Base-by-base conservation (phyloP, 331 rosid genomes). In the Dryas integrifolia region DNA sequence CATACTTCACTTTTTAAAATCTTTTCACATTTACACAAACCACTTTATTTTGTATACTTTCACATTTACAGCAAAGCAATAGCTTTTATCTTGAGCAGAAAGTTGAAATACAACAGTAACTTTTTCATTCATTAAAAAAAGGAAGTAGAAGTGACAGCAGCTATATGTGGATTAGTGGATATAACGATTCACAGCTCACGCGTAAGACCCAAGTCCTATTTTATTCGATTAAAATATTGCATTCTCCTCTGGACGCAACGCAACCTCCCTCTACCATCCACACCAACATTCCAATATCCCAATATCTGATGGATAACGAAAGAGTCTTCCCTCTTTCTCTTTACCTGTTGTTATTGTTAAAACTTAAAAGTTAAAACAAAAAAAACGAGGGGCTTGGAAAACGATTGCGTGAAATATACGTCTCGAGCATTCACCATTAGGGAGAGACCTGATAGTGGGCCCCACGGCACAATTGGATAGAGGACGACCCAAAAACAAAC, bases 391-490 rank as follows among this genome's bases (percentile, higher is more conserved):
- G 35, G 35, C 35, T 30, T 68, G 35, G 61, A 68, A 40, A 5
- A 0, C 4, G 52, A 69, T 69, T 1, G 65, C 57, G 76, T 67
- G 76, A 55, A 69, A 47, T 4, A 30, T 69, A 70, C 69, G 69
- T 51, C 4, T 58, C 14, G 40, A 71, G 70, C 80, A 65, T 69
- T 65, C 21, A 9, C 74, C 30, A 43, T 55, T 46, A 30, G 16
- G 2, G 40, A 21, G 50, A 15, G 43, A 7, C 8, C 12, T 1
- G 16, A 18, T 24, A 1, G 6, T 81, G 76, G 81, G 76, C 35
- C 82, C 82, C 63, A 61, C 59, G 4, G 9, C 16, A 1, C 14
- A 58, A 81, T 49, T 35, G 64, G 80, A 77, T 67, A 76, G 14
- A 68, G 76, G 44, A 73, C 73, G 58, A 67, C 9, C 5, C 83